phyloP scores from a whole-genome alignment of 2,329 filamentous ascomycete genomes.

The Helotiales sp. region DNA sequence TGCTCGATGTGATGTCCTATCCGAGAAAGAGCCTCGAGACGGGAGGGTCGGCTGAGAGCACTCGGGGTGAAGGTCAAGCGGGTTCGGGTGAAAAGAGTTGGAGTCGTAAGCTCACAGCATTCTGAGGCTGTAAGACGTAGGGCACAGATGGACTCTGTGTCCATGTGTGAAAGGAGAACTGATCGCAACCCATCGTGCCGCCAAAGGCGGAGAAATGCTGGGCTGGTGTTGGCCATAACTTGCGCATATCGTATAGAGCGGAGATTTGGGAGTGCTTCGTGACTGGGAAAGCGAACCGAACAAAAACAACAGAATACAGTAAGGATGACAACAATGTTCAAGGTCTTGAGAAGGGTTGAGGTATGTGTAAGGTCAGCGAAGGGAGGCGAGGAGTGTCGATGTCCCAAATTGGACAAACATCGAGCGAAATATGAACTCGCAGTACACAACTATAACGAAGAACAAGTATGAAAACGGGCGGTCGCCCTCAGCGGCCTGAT shows the following conservation, averaged over 20 bases:
- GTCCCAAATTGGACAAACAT: neutral
- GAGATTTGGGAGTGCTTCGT: constrained; percentile 8
- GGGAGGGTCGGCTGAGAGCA: constrained; percentile 72
- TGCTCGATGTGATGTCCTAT: constrained; percentile 79
- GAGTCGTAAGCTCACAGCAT: constrained; percentile 69
- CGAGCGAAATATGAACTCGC: neutral
- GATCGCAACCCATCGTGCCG: constrained; percentile 31
- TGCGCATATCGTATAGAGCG: constrained; percentile 31
- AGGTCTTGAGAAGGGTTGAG: neutral
- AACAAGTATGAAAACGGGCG: constrained; percentile 6
- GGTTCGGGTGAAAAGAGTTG: constrained; percentile 67
- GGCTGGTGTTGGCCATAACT: constrained; percentile 35
- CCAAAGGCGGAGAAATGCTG: constrained; percentile 35
- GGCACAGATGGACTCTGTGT: constrained; percentile 45
- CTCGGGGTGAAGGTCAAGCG: constrained; percentile 70
- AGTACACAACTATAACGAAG: constrained; percentile 8
- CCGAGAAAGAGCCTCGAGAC: constrained; percentile 71
- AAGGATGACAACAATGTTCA: neutral
- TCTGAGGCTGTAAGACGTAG: constrained; percentile 69
- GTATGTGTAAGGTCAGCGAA: constrained; percentile 2
- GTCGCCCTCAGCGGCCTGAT: constrained; percentile 13
- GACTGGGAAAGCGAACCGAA: constrained; percentile 1
- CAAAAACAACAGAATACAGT: constrained; percentile 1
- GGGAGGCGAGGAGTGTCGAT: constrained; percentile 3
- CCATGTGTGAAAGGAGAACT: constrained; percentile 31